phyloP scores from a whole-genome alignment of 2,329 filamentous ascomycete species.

The Davidsoniella virescens region DNA sequence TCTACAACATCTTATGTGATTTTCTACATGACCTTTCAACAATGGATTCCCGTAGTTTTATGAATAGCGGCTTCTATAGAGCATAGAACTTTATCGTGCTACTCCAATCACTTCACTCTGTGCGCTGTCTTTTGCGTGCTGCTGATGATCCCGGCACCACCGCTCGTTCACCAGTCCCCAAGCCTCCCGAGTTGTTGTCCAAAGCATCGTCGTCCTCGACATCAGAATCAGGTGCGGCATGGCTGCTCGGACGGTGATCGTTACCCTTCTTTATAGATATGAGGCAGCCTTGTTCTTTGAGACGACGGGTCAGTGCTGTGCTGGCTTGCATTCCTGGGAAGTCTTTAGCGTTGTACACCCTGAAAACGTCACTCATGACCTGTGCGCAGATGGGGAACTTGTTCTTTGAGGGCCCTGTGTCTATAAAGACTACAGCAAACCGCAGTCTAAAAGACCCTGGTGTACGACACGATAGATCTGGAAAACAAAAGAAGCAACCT shows the following conservation, averaged over 20 bases:
- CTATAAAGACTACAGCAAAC: conserved; percentile 58
- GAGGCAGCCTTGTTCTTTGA: conserved; percentile 67
- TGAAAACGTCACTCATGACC: conserved; percentile 53
- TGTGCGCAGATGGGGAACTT: conserved; percentile 34
- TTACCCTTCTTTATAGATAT: conserved; percentile 81
- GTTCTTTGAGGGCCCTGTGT: conserved; percentile 35
- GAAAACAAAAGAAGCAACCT: conserved; percentile 76
- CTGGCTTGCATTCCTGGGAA: conserved; percentile 74
- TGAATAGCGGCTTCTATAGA: no score
- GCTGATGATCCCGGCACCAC: background rate
- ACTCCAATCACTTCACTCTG: no score
- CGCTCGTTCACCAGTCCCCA: no score
- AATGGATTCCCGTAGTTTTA: no score
- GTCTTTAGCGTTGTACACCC: conserved; percentile 70
- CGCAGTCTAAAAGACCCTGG: conserved; percentile 59
- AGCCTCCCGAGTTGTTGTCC: no score
- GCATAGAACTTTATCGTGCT: no score
- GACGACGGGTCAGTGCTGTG: conserved; percentile 52
- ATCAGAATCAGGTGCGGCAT: conserved; percentile 26
- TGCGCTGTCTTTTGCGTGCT: no score
- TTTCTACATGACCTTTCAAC: no score
- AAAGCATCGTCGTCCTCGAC: background rate
- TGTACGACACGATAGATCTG: conserved; percentile 64
- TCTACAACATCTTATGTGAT: no score
- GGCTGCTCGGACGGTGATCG: conserved; percentile 35